Base-by-base conservation (phyloP, 306 rosid genomes). In the Datisca glomerata region DNA sequence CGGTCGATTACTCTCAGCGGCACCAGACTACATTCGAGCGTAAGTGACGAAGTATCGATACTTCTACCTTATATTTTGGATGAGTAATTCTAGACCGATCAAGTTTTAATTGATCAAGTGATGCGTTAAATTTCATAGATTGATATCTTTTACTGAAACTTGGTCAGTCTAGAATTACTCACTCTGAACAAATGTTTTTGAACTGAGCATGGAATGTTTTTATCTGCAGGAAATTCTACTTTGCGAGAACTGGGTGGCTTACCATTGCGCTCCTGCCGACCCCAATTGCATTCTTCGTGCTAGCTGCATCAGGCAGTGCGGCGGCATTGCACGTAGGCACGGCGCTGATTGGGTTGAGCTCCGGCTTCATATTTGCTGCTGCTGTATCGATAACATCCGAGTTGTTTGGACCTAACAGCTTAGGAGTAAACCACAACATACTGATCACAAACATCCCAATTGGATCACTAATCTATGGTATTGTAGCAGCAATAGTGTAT, bases 211-310 rank as follows among this genome's bases (percentile, higher is more conserved):
- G 12, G 13, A 34, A 34, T 34, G 0, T 8, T 8, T 34, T n/a
- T 34, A 8, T 2, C 4, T 8, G 75, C 85, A 91, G 98, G 40
- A 84, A 80, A 46, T 54, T 78, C 37, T 91, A 84, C 66, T 91
- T 80, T 65, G 98, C 98, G 12, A 78, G 98, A 47, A 91, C 98
- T 1, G 98, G 94, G 37, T 91, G 98, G 96, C 59, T 91, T 23
- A 48, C 85, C 3, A 51, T 84, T 32, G 98, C 86, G 2, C 81
- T 91, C 4, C 3, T 84, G 47, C 98, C 98, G 18, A 91, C 98
- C 33, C 96, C 96, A 10, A 22, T 84, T 32, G 98, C 96, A 2
- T 84, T 91, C 48, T 45, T 78, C 51, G 4, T 84, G 44, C 87
- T 91, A 10, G 86, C 96, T 18, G 21, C 68, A 12, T 70, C 92